These are phyloP conservation scores for Cynara cardunculus DNA, from an alignment of 129 eudicot genomes.

Conservation along the genomic window DNA sequence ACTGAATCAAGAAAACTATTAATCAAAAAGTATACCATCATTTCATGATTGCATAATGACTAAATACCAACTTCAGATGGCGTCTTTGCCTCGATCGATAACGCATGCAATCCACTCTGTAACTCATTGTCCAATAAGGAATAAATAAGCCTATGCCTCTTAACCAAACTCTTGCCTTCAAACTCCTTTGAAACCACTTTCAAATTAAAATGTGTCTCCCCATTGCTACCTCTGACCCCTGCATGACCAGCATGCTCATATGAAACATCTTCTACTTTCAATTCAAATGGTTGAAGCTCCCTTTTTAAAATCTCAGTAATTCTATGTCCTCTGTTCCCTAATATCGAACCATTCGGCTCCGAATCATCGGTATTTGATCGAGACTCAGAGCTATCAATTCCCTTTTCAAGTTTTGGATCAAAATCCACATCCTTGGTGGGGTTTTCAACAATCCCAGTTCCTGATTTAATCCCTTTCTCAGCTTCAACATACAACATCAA, in stretches of 20 bases:
- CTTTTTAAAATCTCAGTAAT: constrained; percentile 49
- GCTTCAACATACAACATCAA: constrained; percentile 56
- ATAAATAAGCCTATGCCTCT: constrained; percentile 89
- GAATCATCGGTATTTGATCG: constrained; percentile 5
- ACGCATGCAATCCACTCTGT: constrained; percentile 82
- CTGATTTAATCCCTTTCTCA: constrained; percentile 36
- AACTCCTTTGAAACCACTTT: constrained; percentile 74
- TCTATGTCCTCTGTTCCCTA: constrained; percentile 73
- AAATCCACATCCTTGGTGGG: not conserved
- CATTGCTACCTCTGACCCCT: constrained; percentile 71
- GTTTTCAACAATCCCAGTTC: not conserved
- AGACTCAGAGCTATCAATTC: constrained; percentile 1
- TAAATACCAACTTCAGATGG: constrained; percentile 61
- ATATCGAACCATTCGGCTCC: constrained; percentile 17
- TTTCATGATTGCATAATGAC: constrained; percentile 5
- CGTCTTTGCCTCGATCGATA: constrained; percentile 84
- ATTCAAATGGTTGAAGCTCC: constrained; percentile 59
- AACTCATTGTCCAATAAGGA: constrained; percentile 69
- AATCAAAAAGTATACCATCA: constrained; percentile 19
- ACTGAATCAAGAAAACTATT: constrained; percentile 4
- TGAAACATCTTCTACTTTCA: constrained; percentile 79
- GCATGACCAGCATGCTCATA: constrained; percentile 99
- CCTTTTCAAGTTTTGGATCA: not conserved
- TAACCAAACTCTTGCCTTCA: constrained; percentile 88
- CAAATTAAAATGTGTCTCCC: constrained; percentile 93